phyloP scores from a whole-genome alignment of 192 early-diverging fungal genomes.

The Ambispora gerdemannii region DNA sequence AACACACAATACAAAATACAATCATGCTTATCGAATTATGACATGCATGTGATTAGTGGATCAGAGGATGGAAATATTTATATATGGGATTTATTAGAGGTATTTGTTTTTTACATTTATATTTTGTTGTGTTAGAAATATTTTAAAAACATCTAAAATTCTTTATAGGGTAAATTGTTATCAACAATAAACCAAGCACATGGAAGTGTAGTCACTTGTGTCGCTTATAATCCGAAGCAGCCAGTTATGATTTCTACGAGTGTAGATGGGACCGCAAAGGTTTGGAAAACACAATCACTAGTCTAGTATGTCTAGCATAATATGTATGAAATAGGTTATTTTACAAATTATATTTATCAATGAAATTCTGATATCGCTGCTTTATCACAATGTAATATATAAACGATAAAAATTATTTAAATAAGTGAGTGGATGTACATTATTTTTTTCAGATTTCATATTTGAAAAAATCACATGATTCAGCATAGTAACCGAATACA shows the following conservation, averaged over 20 bases:
- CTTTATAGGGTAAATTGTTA: conserved; percentile 48
- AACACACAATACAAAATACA: conserved; percentile 75
- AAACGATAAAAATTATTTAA: too few species aligned
- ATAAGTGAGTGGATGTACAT: too few species aligned
- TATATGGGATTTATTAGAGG: conserved; percentile 82
- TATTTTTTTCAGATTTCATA: too few species aligned
- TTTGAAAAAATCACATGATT: too few species aligned
- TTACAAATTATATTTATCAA: too few species aligned
- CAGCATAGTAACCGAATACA: too few species aligned
- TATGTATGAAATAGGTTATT: too few species aligned
- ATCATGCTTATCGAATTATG: conserved; percentile 66
- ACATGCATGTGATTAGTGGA: conserved; percentile 75
- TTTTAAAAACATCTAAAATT: background rate
- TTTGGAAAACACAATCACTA: too few species aligned
- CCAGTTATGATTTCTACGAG: conserved; percentile 62
- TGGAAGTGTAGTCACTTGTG: conserved; percentile 56
- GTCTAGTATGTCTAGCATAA: too few species aligned
- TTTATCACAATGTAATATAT: too few species aligned
- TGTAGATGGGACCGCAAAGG: conserved; percentile 63
- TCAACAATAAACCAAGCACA: conserved; percentile 49
- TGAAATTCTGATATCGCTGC: too few species aligned
- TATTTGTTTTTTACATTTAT: background rate
- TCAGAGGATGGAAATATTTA: conserved; percentile 86
- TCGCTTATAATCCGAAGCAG: conserved; percentile 66
- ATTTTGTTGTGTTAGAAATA: background rate